Evolutionary conservation across 495 filamentous ascomycete genomes (phyloP), one percentile per base, ranked within the genome.

Genomic region (Podospora conica): DNA sequence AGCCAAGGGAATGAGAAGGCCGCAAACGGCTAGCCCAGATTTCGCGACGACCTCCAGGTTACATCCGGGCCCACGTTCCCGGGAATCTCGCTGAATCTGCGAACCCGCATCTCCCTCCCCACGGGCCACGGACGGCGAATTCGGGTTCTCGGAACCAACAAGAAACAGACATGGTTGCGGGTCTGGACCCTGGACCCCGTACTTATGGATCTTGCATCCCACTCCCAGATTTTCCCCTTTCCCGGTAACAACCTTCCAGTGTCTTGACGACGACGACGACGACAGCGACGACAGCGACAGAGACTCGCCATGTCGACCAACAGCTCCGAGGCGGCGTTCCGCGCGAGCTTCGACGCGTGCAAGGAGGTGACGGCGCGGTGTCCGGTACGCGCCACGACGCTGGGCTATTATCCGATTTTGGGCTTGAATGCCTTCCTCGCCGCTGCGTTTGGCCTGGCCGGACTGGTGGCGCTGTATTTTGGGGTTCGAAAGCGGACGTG

Each of bases 381-480:
- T 68, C 85, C 84, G 0, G 84, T 90, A 58, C 64, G 82, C 53
- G 78, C 77, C 9, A 88, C 88, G 5, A 88, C 86, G 3, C 85
- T 90, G 65, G 88, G 88, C 31, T 91, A 91, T 77, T 84, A 81
- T 66, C 89, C 89, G 15, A 86, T 82, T 68, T 74, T 86, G 5
- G 86, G 82, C 55, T 85, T 82, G 58, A 88, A 88, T 72, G 75
- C 82, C 66, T 88, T 90, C 73, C 83, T 89, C 74, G 74, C 80
- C 10, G 79, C 80, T 53, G 80, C 79, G 55, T 91, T 85, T 65
- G 86, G 75, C 23, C 29, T 90, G 7, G 79, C 79, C 22, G 76
- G 80, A 0, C 27, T 85, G 8, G 28, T 74, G 22, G 82, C 87
- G 15, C 22, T 87, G 15, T 76, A 67, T 1, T 71, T 82, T 25